These are phyloP conservation scores for Ascochyta fabae DNA, from an alignment of 2,329 filamentous ascomycete species.

Conservation along the genomic window DNA sequence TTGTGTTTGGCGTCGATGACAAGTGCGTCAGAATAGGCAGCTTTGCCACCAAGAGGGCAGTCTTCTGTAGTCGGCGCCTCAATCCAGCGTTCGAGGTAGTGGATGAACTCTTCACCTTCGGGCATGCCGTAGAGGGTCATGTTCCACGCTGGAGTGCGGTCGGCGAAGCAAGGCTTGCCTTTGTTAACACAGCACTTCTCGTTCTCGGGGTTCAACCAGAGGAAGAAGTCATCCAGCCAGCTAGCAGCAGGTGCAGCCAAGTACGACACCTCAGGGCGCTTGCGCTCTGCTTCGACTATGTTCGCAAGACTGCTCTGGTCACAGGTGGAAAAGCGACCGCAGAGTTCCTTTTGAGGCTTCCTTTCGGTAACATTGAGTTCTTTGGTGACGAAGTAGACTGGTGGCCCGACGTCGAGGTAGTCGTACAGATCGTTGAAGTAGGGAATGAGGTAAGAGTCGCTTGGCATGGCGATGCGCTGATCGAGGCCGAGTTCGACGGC, in stretches of 20 bases:
- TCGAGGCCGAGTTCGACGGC: constrained; percentile 87
- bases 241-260: constrained; percentile 87
- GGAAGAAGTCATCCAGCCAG: constrained; percentile 96
- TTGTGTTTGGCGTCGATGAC: constrained; percentile 72
- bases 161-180: constrained; percentile 77
- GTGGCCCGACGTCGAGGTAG: constrained; percentile 89
- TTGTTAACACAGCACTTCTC: constrained; percentile 71
- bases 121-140: constrained; percentile 91
- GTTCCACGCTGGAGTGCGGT: constrained; percentile 83
- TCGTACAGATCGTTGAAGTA: constrained; percentile 97
- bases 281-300: constrained; percentile 91
- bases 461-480: constrained; percentile 91
- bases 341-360: constrained; percentile 81
- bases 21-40: constrained; percentile 84
- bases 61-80: constrained; percentile 77
- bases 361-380: constrained; percentile 80
- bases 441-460: constrained; percentile 90
- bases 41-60: constrained; percentile 87
- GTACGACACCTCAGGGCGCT: constrained; percentile 85
- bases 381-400: constrained; percentile 93
- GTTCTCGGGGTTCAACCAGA: constrained; percentile 84
- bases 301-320: constrained; percentile 83
- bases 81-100: constrained; percentile 86
- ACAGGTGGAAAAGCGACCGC: constrained; percentile 89
- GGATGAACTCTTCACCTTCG: constrained; percentile 85